Base-by-base conservation (phyloP, 805 yeast genomes). In the Hermanozyma aechmeae region DNA sequence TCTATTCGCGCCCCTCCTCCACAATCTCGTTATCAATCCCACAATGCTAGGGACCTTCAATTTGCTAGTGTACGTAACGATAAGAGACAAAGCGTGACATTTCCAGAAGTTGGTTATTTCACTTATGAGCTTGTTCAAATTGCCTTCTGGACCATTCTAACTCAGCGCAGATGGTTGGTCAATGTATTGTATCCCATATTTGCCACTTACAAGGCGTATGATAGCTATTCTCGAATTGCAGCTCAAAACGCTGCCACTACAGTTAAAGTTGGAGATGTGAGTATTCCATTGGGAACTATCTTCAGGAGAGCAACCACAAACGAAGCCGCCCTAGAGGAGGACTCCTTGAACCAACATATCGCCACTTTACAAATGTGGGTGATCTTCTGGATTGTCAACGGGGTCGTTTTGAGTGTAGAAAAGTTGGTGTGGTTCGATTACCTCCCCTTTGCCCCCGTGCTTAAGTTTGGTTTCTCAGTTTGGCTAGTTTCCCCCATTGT, bases 351-450 rank as follows among this genome's bases (percentile, higher is more conserved):
- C 30, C 27, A 28, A 16, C 50, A 46, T 29, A 42, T 56, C 30
- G 35, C 53, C 21, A 21, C 46, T 5, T 39, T 58, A 24, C 60
- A 62, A 37, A 58, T 66, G 51, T 62, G 67, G 68, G 44, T 55
- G 16, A 48, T 58, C 16, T 59, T 80, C 52, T 84, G 95, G 94
- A 60, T 79, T 9, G 74, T 79, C 1, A 51, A 67, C 30, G 66
- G 77, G 6, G 48, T 64, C 24, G 40, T 17, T 10, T 10, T 59
- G 6, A 51, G 56, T 2, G 39, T 55, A 9, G 70, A 66, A 33
- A 58, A 66, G 25, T 46, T 57, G 18, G 39, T 71, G 13, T 51
- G 67, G 7, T 57, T 71, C n/a, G 44, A 64, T 23, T 45, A 53
- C 25, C 24, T 41, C 25, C 46, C 46, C 4, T 23, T 41, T 8